phyloP scores from a whole-genome alignment of 345 rosid genomes.

The Arabis hirsuta region DNA sequence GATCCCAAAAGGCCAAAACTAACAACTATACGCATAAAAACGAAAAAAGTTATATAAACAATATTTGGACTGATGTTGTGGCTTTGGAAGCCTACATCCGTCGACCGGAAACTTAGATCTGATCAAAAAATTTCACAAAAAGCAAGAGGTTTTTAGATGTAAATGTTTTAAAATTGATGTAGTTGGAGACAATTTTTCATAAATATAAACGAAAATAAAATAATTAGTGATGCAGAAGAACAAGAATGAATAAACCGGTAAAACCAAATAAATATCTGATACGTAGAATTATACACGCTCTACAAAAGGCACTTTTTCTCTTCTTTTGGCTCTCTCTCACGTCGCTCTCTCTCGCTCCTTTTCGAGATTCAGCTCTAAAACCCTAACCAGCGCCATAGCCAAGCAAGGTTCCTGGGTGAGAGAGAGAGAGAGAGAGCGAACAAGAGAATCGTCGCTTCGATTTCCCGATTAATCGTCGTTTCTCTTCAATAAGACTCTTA shows the following conservation, averaged over 20 bases:
- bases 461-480: conserved; percentile 25
- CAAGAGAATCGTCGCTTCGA: conserved; percentile 2
- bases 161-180: background rate
- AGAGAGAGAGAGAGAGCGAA: conserved; percentile 20
- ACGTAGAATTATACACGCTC: conserved; percentile 27
- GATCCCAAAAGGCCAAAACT: too few relatives aligned
- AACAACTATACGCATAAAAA: too few relatives aligned
- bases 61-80: too few relatives aligned
- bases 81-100: too few relatives aligned
- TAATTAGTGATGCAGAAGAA: background rate
- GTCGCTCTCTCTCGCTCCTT: conserved; percentile 24
- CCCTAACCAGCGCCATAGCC: conserved; percentile 38
- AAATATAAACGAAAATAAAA: background rate
- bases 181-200: background rate
- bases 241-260: background rate
- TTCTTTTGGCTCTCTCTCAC: conserved; percentile 7
- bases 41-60: too few relatives aligned
- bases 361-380: conserved; percentile 44
- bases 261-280: background rate
- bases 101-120: too few relatives aligned
- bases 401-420: conserved; percentile 21
- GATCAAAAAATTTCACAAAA: too few relatives aligned
- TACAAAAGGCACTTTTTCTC: conserved; percentile 27
- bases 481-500: background rate
- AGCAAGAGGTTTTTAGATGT: background rate